These are phyloP conservation scores for Staphylotrichum longicolle DNA, from an alignment of 495 filamentous ascomycete species.

Conservation along the genomic window DNA sequence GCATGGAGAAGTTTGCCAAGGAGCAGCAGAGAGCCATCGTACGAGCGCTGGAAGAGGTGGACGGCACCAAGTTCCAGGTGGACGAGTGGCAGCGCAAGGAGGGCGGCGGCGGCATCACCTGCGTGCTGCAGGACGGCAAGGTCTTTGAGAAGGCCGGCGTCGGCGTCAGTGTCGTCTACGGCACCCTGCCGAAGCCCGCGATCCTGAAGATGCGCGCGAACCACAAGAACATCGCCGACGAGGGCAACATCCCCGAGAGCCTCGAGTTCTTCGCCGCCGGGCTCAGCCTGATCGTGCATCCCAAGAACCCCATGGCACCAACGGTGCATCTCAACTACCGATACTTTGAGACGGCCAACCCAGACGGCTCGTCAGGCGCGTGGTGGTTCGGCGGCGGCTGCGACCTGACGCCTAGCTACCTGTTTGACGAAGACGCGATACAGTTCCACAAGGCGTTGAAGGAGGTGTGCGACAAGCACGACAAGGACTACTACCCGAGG, in stretches of 20 bases:
- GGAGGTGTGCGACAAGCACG: conserved; percentile 88
- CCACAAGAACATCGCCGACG: conserved; percentile 83
- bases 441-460: conserved; percentile 96
- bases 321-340: conserved; percentile 98
- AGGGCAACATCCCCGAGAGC: conserved; percentile 59
- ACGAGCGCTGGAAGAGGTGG: conserved; percentile 70
- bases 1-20: conserved; percentile 95
- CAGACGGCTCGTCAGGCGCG: conserved; percentile 66
- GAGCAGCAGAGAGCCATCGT: conserved; percentile 87
- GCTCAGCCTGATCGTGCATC: conserved; percentile 88
- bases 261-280: conserved; percentile 95
- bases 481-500: conserved; percentile 84
- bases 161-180: conserved; percentile 92
- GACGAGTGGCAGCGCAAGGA: conserved; percentile 87
- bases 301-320: conserved; percentile 91
- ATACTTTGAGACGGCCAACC: conserved; percentile 92
- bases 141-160: conserved; percentile 99
- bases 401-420: conserved; percentile 88
- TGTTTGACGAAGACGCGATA: conserved; percentile 94
- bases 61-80: conserved; percentile 73
- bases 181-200: conserved; percentile 80
- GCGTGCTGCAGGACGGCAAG: conserved; percentile 91
- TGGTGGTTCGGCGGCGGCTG: conserved; percentile 99
- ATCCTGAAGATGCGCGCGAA: conserved; percentile 92
- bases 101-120: conserved; percentile 79